Evolutionary conservation across 2,329 filamentous ascomycete genomes (phyloP).

Genomic region (Trichoderma sp.): DNA sequence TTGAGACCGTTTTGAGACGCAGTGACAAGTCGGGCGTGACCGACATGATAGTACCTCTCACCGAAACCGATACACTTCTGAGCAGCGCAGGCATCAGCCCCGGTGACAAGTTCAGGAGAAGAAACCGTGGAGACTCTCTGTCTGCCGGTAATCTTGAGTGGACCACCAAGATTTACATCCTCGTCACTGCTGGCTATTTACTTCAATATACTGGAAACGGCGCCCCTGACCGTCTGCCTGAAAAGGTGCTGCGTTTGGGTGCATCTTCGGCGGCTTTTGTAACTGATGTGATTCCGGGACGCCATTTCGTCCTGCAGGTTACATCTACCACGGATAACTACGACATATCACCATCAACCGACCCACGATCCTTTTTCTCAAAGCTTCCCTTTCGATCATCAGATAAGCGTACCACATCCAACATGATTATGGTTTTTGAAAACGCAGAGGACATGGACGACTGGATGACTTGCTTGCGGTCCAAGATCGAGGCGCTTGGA

Average conservation of each 20-base stretch:
- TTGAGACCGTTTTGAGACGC: conserved; percentile 69
- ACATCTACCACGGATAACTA: conserved; percentile 67
- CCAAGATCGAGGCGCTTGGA: conserved; percentile 70
- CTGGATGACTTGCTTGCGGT: conserved; percentile 71
- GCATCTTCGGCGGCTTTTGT: conserved; percentile 78
- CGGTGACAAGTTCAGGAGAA: conserved; percentile 31
- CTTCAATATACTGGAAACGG: conserved; percentile 76
- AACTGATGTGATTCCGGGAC: conserved; percentile 77
- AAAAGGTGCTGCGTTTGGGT: conserved; percentile 73
- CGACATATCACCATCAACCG: conserved; percentile 55
- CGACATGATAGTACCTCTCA: conserved; percentile 30
- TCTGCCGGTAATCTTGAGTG: conserved; percentile 23
- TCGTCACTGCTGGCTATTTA: conserved; percentile 72
- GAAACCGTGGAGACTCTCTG: conserved; percentile 29
- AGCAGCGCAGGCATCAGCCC: conserved; percentile 7
- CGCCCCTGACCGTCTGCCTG: conserved; percentile 70
- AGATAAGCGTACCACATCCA: conserved; percentile 62
- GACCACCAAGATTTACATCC: conserved; percentile 67
- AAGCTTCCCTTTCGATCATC: conserved; percentile 61
- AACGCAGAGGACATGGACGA: conserved; percentile 73
- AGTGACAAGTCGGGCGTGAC: conserved; percentile 53
- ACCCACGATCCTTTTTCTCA: conserved; percentile 66
- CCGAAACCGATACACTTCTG: conserved; percentile 6
- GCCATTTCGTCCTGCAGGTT: conserved; percentile 79
- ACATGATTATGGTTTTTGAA: conserved; percentile 74